phyloP scores from a whole-genome alignment of 2,329 filamentous ascomycete genomes.

The Epichloe typhina region DNA sequence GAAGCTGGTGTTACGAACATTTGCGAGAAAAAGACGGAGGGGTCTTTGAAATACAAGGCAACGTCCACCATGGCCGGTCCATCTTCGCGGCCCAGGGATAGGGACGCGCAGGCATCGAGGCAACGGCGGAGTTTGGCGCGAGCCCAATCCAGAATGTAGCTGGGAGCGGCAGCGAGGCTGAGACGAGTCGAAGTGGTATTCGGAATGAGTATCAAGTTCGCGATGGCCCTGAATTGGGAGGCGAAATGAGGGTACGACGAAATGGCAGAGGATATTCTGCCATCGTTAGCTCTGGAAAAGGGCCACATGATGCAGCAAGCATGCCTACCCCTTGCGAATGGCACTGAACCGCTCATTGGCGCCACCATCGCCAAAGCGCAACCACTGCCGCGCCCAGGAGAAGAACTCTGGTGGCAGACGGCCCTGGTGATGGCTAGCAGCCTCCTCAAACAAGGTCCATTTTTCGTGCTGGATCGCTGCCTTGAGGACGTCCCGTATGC shows the following conservation, averaged over 20 bases:
- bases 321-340: constrained; percentile 2
- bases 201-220: constrained; percentile 3
- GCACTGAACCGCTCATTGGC: constrained; percentile 1
- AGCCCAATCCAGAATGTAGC: constrained; percentile 7
- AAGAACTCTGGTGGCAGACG: constrained; percentile 5
- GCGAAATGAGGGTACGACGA: constrained; percentile 3
- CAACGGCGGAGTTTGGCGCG: constrained; percentile 1
- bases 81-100: constrained; percentile 1
- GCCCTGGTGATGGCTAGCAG: neutral
- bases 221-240: constrained; percentile 2
- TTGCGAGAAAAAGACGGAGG: constrained; percentile 4
- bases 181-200: neutral
- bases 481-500: constrained; percentile 6
- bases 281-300: constrained; percentile 1
- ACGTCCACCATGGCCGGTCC: constrained; percentile 8
- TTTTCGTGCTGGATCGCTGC: constrained; percentile 1
- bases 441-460: constrained; percentile 5
- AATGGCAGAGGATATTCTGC: constrained; percentile 5
- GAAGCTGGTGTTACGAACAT: constrained; percentile 1
- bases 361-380: neutral
- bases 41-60: constrained; percentile 8
- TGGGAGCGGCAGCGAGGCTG: neutral
- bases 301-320: neutral
- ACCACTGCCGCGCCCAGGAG: constrained; percentile 6
- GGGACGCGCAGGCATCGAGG: neutral